Percentiles rank a stretch among this genome's conserved stretches.
Evolutionary conservation across 2,329 filamentous ascomycete species (phyloP).

Genomic region (Periconia sp.): DNA sequence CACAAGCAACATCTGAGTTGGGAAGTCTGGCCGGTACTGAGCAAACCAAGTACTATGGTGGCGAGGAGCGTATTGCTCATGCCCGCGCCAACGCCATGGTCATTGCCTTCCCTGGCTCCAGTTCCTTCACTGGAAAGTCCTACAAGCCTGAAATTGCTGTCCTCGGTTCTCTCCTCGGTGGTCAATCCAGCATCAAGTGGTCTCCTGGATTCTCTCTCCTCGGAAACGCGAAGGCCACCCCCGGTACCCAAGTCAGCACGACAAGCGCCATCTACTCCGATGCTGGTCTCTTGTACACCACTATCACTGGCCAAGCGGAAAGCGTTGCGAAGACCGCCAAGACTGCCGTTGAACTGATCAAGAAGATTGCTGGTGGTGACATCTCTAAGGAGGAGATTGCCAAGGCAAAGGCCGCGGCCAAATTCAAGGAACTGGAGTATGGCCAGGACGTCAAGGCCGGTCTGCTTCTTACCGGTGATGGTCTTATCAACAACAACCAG

Average conservation of each 20-base stretch:
- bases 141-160: slow-evolving; percentile 91
- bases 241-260: slow-evolving; percentile 70
- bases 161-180: slow-evolving; percentile 85
- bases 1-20: slow-evolving; percentile 27
- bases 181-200: slow-evolving; percentile 93
- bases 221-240: slow-evolving; percentile 69
- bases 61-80: slow-evolving; percentile 86
- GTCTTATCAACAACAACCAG: slow-evolving; percentile 78
- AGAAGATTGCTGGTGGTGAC: slow-evolving; percentile 75
- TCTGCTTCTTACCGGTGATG: slow-evolving; percentile 80
- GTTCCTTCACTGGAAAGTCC: slow-evolving; percentile 68
- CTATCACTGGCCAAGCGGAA: slow-evolving; percentile 72
- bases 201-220: slow-evolving; percentile 88
- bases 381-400: slow-evolving; percentile 82
- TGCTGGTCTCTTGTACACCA: slow-evolving; percentile 83
- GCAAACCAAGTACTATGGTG: slow-evolving; percentile 86
- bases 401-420: slow-evolving; percentile 90
- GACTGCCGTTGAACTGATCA: slow-evolving; percentile 77
- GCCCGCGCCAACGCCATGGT: slow-evolving; percentile 78
- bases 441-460: slow-evolving; percentile 77
- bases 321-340: slow-evolving; percentile 74
- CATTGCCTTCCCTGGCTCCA: slow-evolving; percentile 89
- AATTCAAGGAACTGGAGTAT: slow-evolving; percentile 85
- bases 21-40: slow-evolving; percentile 55
- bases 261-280: slow-evolving; percentile 88